These are phyloP conservation scores for Daldinia loculata DNA, from an alignment of 495 filamentous ascomycete species.

Conservation along the genomic window DNA sequence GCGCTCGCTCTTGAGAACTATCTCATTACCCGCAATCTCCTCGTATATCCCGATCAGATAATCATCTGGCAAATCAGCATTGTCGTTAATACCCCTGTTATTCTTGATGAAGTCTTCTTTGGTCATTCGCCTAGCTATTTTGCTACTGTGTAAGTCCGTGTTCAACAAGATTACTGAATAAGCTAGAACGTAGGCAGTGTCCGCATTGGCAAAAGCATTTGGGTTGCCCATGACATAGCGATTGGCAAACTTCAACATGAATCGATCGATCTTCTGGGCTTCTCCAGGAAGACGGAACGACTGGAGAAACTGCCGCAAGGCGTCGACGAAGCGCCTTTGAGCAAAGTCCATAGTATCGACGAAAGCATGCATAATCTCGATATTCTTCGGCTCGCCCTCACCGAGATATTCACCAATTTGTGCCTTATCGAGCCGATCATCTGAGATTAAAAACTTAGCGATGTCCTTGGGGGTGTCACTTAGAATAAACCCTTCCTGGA, in stretches of 20 bases:
- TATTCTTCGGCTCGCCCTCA: slow-evolving; percentile 89
- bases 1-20: slow-evolving; percentile 91
- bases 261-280: slow-evolving; percentile 98
- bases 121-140: slow-evolving; percentile 88
- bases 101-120: slow-evolving; percentile 99
- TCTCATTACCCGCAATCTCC: slow-evolving; percentile 90
- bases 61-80: slow-evolving; percentile 89
- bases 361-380: slow-evolving; percentile 98
- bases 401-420: slow-evolving; percentile 95
- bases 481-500: slow-evolving; percentile 85
- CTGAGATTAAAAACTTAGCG: slow-evolving; percentile 78
- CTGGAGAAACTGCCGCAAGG: slow-evolving; percentile 89
- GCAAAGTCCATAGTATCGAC: slow-evolving; percentile 95
- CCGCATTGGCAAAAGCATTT: slow-evolving; percentile 96
- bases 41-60: slow-evolving; percentile 91
- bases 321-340: slow-evolving; percentile 92
- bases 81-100: slow-evolving; percentile 98
- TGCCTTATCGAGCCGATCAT: slow-evolving; percentile 84
- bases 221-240: slow-evolving; percentile 94
- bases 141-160: slow-evolving; percentile 91
- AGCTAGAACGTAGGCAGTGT: slow-evolving; percentile 94
- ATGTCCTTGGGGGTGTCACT: slow-evolving; percentile 81
- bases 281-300: slow-evolving; percentile 95
- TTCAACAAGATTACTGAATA: slow-evolving; percentile 98
- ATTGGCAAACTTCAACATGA: slow-evolving; percentile 99